Conservation (phyloP, 2,329 filamentous ascomycete genomes). For the Teratosphaeria viscida region DNA sequence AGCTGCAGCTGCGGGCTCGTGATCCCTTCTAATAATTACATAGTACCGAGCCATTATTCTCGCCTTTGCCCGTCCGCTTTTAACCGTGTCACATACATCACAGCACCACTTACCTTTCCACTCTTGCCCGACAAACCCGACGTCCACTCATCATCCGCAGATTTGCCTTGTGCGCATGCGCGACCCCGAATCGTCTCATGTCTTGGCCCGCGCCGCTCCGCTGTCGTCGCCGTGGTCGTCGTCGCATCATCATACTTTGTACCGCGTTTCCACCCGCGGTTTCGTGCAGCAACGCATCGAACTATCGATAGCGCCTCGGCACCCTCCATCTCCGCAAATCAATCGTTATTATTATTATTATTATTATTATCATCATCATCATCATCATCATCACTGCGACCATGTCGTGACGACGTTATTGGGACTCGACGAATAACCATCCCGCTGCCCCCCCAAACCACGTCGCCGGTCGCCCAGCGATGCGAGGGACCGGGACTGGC, state of each 20-base stretch:
- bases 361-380: no score
- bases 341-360: no score
- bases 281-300: not conserved
- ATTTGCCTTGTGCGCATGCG: not conserved
- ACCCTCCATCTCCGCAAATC: conserved; percentile 4
- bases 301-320: not conserved
- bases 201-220: not conserved
- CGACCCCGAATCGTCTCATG: not conserved
- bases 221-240: not conserved
- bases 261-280: not conserved
- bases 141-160: not conserved
- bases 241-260: not conserved
- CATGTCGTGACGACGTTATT: conserved; percentile 5
- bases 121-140: not conserved
- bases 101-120: not conserved
- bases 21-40: not conserved
- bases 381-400: conserved; percentile 4
- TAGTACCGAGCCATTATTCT: not conserved
- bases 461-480: conserved; percentile 10
- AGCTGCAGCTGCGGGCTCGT: not conserved
- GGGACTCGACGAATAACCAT: not conserved
- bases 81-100: not conserved
- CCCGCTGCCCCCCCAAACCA: conserved; percentile 1
- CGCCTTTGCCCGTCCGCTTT: not conserved
- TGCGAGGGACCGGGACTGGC: conserved; percentile 15